These are phyloP conservation scores for Boletus semigastroideus DNA, from an alignment of 1,284 basidiomycete species.

Conservation along the genomic window DNA sequence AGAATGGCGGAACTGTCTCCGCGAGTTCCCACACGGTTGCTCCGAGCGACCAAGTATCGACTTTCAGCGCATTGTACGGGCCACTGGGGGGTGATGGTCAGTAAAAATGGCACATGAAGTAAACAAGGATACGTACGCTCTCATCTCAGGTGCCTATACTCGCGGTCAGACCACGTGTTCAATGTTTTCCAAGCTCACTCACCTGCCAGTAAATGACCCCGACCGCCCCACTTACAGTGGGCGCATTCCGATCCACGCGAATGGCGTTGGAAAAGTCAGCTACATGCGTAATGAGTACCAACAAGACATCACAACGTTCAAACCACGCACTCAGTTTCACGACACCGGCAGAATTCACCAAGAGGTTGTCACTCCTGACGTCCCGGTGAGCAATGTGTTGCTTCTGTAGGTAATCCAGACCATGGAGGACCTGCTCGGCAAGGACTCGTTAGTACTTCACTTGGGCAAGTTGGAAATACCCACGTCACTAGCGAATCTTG, in stretches of 20 bases:
- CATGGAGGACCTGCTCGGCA: conserved; percentile 52
- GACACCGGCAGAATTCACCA: conserved; percentile 63
- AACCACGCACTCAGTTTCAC: conserved; percentile 68
- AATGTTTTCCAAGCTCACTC: conserved; percentile 3
- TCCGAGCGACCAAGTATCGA: conserved; percentile 79
- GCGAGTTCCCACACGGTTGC: conserved; percentile 83
- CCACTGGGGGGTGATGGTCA: conserved; percentile 41
- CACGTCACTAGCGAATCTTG: conserved; percentile 72
- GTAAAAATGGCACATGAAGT: neutral
- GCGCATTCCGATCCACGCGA: conserved; percentile 47
- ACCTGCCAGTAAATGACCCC: conserved; percentile 77
- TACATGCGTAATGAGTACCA: conserved; percentile 29
- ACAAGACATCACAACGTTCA: neutral
- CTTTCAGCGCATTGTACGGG: conserved; percentile 68
- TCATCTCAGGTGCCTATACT: conserved; percentile 59
- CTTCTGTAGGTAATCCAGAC: conserved; percentile 60
- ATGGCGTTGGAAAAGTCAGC: conserved; percentile 79
- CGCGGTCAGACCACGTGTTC: conserved; percentile 12
- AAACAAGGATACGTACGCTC: conserved; percentile 44
- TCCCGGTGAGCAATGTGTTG: conserved; percentile 74
- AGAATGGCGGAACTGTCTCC: conserved; percentile 70
- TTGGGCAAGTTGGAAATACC: conserved; percentile 31
- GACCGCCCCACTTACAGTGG: conserved; percentile 53
- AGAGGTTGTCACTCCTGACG: conserved; percentile 75
- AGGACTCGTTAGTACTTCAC: neutral